Evolutionary conservation across 108 stramenopile genomes (phyloP).

Genomic region (Aurantiochytrium sp.): DNA sequence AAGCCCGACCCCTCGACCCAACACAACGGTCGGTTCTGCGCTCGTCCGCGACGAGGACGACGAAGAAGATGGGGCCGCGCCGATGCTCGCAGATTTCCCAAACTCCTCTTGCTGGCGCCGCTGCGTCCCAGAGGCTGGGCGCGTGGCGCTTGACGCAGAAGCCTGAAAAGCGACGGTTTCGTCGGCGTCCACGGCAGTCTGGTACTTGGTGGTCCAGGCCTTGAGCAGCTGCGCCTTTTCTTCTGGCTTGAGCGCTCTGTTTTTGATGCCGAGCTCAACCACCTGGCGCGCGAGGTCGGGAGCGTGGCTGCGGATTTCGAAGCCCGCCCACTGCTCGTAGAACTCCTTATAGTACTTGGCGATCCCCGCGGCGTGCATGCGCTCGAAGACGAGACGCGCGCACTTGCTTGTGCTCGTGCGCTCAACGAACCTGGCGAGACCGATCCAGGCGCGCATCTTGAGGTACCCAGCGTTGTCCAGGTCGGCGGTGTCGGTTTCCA

Average conservation of each 20-base stretch:
- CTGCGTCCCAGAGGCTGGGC: too few species aligned
- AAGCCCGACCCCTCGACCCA: neutral
- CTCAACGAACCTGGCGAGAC: neutral
- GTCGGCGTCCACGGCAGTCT: neutral
- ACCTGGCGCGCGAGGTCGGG: neutral
- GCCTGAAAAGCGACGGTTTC: neutral
- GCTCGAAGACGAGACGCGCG: neutral
- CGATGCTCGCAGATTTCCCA: too few species aligned
- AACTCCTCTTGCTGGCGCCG: too few species aligned
- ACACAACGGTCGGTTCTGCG: neutral
- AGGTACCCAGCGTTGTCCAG: neutral
- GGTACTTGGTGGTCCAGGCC: neutral
- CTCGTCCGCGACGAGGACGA: neutral
- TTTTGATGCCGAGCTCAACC: neutral
- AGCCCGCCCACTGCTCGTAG: slow-evolving; percentile 13
- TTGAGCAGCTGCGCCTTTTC: neutral
- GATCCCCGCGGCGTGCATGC: neutral
- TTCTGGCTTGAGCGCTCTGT: neutral
- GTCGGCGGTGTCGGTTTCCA: neutral
- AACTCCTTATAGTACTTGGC: neutral
- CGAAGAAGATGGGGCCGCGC: too few species aligned
- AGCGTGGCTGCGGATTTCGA: neutral
- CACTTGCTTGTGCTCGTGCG: neutral
- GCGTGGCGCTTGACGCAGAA: neutral
- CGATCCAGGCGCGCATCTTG: neutral